These are phyloP conservation scores for Circinella umbellata DNA, from an alignment of 371 early-diverging fungal species.

Conservation along the genomic window DNA sequence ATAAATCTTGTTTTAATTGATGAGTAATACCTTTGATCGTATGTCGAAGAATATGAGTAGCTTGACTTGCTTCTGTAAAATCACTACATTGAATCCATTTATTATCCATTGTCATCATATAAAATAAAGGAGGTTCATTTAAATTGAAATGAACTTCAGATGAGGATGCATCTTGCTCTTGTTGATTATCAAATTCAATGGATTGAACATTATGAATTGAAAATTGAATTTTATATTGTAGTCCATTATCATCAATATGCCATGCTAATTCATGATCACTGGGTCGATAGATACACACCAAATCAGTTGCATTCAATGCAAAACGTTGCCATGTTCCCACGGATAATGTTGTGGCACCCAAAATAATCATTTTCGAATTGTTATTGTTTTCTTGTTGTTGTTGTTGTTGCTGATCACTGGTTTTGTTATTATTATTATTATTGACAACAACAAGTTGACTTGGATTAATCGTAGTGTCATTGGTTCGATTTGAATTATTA, in stretches of 20 bases:
- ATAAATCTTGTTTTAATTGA: conserved; percentile 53
- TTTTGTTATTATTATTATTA: neutral
- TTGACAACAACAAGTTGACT: neutral
- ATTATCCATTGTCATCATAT: conserved; percentile 55
- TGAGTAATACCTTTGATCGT: conserved; percentile 64
- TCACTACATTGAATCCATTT: conserved; percentile 75
- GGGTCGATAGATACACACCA: conserved; percentile 69
- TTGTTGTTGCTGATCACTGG: too few relatives aligned
- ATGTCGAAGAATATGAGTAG: conserved; percentile 66
- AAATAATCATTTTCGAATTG: conserved; percentile 12
- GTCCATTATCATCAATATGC: conserved; percentile 71
- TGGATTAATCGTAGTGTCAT: neutral
- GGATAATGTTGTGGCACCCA: conserved; percentile 66
- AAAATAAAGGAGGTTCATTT: conserved; percentile 66
- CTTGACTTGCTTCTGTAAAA: conserved; percentile 78
- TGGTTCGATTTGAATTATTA: neutral
- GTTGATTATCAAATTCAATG: conserved; percentile 52
- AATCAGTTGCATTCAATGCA: conserved; percentile 59
- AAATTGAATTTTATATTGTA: conserved; percentile 75
- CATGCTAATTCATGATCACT: conserved; percentile 65
- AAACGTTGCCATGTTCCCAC: conserved; percentile 85
- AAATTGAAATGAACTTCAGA: conserved; percentile 66
- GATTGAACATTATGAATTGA: conserved; percentile 60
- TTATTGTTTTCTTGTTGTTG: too few relatives aligned
- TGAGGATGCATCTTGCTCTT: conserved; percentile 36